Evolutionary conservation across 1,284 basidiomycete genomes (phyloP).

Genomic region (Cryptococcus wingfieldii): DNA sequence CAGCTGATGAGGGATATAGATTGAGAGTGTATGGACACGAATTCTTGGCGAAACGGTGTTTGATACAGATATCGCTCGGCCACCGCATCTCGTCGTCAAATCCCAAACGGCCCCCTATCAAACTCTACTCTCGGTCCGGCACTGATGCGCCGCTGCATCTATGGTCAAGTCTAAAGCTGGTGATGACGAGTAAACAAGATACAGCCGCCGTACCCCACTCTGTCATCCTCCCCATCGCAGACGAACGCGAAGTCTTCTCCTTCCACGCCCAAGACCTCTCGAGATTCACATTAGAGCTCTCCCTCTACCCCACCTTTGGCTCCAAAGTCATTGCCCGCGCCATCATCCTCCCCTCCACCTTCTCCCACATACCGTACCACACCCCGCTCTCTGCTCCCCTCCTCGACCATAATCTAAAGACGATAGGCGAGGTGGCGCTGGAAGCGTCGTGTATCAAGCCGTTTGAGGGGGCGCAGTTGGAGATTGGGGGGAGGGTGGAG

Average conservation of each 20-base stretch:
- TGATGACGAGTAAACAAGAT: constrained; percentile 78
- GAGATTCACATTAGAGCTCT: constrained; percentile 81
- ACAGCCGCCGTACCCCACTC: constrained; percentile 80
- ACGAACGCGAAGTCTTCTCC: constrained; percentile 75
- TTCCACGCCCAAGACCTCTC: constrained; percentile 80
- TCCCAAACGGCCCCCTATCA: constrained; percentile 48
- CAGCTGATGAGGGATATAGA: constrained; percentile 11
- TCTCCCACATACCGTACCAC: constrained; percentile 58
- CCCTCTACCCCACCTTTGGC: constrained; percentile 97
- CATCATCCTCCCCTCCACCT: constrained; percentile 74
- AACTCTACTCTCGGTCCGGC: constrained; percentile 52
- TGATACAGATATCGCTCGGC: constrained; percentile 86
- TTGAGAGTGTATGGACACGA: constrained; percentile 49
- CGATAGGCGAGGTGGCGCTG: constrained; percentile 92
- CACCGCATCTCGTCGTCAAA: constrained; percentile 52
- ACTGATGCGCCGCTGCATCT: constrained; percentile 44
- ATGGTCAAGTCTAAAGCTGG: constrained; percentile 79
- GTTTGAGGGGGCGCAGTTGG: constrained; percentile 89
- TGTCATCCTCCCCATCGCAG: constrained; percentile 76
- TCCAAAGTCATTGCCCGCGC: constrained; percentile 94
- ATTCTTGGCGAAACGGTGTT: constrained; percentile 73
- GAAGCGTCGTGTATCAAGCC: constrained; percentile 83
- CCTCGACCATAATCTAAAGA: constrained; percentile 85
- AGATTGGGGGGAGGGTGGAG: constrained; percentile 90
- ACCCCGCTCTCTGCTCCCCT: constrained; percentile 69